phyloP scores from a whole-genome alignment of 1,284 basidiomycete genomes.

The Polyporus tsugae region DNA sequence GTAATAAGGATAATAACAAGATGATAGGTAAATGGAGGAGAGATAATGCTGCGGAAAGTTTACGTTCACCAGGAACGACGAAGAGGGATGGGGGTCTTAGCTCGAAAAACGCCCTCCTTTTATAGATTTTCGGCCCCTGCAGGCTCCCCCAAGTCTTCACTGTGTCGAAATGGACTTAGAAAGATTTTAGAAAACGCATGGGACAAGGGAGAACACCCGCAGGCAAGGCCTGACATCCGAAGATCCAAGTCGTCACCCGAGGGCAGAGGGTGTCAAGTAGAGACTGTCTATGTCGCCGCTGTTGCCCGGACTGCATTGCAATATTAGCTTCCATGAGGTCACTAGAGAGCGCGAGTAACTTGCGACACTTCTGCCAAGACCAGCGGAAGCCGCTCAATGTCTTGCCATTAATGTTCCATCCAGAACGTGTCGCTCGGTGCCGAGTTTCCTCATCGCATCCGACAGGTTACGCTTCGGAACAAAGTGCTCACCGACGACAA shows the following conservation, averaged over 20 bases:
- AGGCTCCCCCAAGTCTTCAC: background rate
- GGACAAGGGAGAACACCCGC: background rate
- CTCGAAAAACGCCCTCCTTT: background rate
- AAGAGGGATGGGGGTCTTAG: background rate
- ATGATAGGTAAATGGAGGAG: background rate
- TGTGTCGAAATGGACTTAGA: background rate
- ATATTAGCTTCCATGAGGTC: background rate
- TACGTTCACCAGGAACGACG: slow-evolving; percentile 9
- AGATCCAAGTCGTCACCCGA: background rate
- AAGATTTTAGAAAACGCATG: background rate
- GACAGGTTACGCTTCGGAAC: too few species aligned
- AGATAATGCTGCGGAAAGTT: background rate
- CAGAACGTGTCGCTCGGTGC: too few species aligned
- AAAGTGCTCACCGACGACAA: too few species aligned
- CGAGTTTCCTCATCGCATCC: too few species aligned
- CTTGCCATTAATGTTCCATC: too few species aligned
- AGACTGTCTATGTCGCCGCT: too few species aligned
- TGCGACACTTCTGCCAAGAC: background rate
- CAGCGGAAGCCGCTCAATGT: too few species aligned
- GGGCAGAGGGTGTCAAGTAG: too few species aligned
- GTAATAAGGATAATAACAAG: background rate
- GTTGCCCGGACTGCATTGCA: background rate
- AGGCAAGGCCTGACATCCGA: background rate
- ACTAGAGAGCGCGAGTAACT: background rate
- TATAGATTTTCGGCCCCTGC: background rate